Evolutionary conservation across 2,329 filamentous ascomycete genomes (phyloP).

Genomic region (Delphinella strobiligena): DNA sequence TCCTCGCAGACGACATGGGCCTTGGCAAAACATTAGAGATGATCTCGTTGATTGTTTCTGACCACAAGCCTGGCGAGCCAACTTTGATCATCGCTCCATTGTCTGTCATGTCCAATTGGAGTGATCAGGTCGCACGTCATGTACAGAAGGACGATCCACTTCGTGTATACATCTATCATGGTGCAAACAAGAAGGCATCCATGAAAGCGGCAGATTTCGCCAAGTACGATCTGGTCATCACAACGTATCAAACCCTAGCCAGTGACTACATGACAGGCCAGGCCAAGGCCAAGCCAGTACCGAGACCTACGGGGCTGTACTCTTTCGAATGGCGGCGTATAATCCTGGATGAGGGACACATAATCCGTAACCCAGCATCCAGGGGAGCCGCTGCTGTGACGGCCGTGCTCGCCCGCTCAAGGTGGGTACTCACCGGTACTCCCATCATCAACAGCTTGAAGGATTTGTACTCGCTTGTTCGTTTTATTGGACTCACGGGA

Average conservation of each 20-base stretch:
- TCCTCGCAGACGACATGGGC: slow-evolving; percentile 88
- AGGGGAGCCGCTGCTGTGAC: slow-evolving; percentile 60
- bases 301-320: slow-evolving; percentile 41
- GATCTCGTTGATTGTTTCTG: slow-evolving; percentile 63
- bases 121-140: slow-evolving; percentile 63
- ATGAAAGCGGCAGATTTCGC: slow-evolving; percentile 44
- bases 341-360: slow-evolving; percentile 75
- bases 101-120: slow-evolving; percentile 86
- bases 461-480: slow-evolving; percentile 69
- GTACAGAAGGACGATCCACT: slow-evolving; percentile 51
- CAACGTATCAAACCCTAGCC: slow-evolving; percentile 68
- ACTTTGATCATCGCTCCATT: slow-evolving; percentile 75
- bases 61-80: slow-evolving; percentile 35
- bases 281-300: slow-evolving; percentile 24
- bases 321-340: slow-evolving; percentile 64
- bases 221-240: slow-evolving; percentile 65
- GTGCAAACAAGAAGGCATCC: slow-evolving; percentile 41
- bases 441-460: slow-evolving; percentile 45
- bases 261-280: slow-evolving; percentile 47
- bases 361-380: slow-evolving; percentile 64
- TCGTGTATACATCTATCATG: slow-evolving; percentile 64
- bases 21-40: slow-evolving; percentile 80
- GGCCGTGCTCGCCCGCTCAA: slow-evolving; percentile 54
- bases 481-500: slow-evolving; percentile 64
- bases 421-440: slow-evolving; percentile 68